Conservation (phyloP, 352 stramenopile species). For the Pythium rhizo-oryzae region DNA sequence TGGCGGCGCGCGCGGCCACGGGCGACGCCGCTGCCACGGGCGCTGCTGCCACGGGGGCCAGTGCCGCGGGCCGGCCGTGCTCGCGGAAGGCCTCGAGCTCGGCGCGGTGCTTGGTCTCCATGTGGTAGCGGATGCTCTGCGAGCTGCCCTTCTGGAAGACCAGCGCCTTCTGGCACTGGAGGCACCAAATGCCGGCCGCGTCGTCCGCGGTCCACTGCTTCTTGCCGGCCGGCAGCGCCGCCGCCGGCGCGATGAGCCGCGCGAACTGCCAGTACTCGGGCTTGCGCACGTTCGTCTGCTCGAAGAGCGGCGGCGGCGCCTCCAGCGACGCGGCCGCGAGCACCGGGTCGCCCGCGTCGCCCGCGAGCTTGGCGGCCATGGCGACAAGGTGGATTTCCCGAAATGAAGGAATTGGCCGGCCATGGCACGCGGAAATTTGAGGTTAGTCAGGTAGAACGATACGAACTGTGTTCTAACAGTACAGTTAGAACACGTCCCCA, state of each 20-base stretch:
- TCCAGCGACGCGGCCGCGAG: slow-evolving; percentile 4
- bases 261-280: slow-evolving; percentile 58
- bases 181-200: slow-evolving; percentile 52
- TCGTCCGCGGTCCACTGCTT: slow-evolving; percentile 54
- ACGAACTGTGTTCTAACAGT: no score
- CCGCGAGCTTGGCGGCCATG: no score
- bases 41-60: background rate
- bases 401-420: background rate
- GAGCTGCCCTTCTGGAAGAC: slow-evolving; percentile 51
- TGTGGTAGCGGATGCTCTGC: slow-evolving; percentile 64
- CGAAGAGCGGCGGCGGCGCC: slow-evolving; percentile 41
- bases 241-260: slow-evolving; percentile 40
- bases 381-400: no score
- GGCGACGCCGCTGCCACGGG: background rate
- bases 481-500: no score
- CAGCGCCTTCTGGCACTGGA: slow-evolving; percentile 37
- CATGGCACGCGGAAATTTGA: background rate
- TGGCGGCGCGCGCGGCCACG: background rate
- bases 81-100: slow-evolving; percentile 37
- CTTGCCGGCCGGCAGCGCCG: slow-evolving; percentile 34
- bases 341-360: background rate
- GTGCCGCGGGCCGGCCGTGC: background rate
- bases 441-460: background rate
- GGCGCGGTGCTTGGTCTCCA: slow-evolving; percentile 55
- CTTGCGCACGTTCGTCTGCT: slow-evolving; percentile 51